These are phyloP conservation scores for Tolypocladium nubicola DNA, from an alignment of 2,329 filamentous ascomycete genomes.

Conservation along the genomic window DNA sequence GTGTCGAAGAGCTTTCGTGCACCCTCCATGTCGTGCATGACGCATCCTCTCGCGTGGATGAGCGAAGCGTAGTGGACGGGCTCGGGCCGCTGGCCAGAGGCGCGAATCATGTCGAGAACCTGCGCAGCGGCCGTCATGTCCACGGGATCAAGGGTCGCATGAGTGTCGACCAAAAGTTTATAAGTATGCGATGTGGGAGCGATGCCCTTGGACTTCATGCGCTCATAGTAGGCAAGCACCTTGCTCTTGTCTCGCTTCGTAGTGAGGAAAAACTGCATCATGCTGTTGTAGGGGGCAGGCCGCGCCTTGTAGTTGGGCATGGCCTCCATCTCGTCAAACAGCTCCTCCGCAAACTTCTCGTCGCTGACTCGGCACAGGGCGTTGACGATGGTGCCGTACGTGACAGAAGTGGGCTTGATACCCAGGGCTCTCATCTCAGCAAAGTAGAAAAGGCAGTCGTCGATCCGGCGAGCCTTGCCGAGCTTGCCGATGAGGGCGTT, in stretches of 20 bases:
- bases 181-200: constrained; percentile 90
- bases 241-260: constrained; percentile 94
- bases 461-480: constrained; percentile 92
- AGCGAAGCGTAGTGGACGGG: constrained; percentile 92
- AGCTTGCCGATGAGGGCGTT: constrained; percentile 97
- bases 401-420: constrained; percentile 93
- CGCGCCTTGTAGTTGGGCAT: constrained; percentile 99
- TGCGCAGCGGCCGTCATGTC: constrained; percentile 80
- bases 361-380: constrained; percentile 94
- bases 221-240: constrained; percentile 88
- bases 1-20: constrained; percentile 75
- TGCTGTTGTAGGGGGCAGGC: constrained; percentile 94
- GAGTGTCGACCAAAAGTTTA: constrained; percentile 91
- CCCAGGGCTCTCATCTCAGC: constrained; percentile 90
- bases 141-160: constrained; percentile 86
- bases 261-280: constrained; percentile 99
- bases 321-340: constrained; percentile 98
- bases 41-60: constrained; percentile 92
- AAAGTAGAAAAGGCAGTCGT: constrained; percentile 97
- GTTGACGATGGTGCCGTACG: constrained; percentile 96
- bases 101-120: constrained; percentile 68
- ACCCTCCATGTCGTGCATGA: constrained; percentile 79
- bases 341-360: constrained; percentile 92
- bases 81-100: constrained; percentile 66
- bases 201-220: constrained; percentile 82